phyloP scores from a whole-genome alignment of 2,329 filamentous ascomycete genomes.

The Aspergillus sclerotialis region DNA sequence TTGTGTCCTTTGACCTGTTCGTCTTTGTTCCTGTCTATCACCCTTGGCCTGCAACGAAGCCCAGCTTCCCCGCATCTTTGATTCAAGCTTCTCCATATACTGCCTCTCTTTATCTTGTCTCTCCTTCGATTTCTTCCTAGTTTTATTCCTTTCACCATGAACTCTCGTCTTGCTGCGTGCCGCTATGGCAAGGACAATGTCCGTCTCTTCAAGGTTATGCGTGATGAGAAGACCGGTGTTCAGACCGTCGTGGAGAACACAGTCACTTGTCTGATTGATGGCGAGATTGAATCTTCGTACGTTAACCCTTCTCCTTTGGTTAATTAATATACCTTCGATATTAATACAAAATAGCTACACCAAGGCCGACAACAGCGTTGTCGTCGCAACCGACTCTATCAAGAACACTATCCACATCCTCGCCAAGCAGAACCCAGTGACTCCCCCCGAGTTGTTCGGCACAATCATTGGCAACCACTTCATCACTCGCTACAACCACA shows the following conservation, averaged over 20 bases:
- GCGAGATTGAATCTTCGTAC: constrained; percentile 78
- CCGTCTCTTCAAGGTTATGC: constrained; percentile 90
- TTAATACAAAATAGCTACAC: constrained; percentile 63
- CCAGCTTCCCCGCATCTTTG: not conserved
- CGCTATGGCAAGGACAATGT: constrained; percentile 78
- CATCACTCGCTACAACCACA: constrained; percentile 78
- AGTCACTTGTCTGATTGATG: constrained; percentile 85
- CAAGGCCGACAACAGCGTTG: constrained; percentile 82
- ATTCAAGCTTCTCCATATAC: not conserved
- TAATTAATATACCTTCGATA: not conserved
- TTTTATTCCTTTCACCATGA: constrained; percentile 18
- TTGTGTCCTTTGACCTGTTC: too few relatives aligned
- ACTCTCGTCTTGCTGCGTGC: constrained; percentile 36
- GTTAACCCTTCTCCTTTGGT: constrained; percentile 19
- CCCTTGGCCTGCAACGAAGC: too few relatives aligned
- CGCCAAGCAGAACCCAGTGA: constrained; percentile 87
- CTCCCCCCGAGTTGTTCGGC: constrained; percentile 87
- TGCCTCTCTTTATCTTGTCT: not conserved
- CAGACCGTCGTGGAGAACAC: constrained; percentile 94
- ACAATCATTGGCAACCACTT: constrained; percentile 82
- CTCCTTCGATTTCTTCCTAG: not conserved
- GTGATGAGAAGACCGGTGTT: constrained; percentile 64
- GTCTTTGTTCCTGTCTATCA: too few relatives aligned
- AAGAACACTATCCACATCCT: constrained; percentile 97
- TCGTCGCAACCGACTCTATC: constrained; percentile 95